Base-by-base conservation (phyloP, 805 yeast genomes). In the Sugiyamaella qingdaonensis region DNA sequence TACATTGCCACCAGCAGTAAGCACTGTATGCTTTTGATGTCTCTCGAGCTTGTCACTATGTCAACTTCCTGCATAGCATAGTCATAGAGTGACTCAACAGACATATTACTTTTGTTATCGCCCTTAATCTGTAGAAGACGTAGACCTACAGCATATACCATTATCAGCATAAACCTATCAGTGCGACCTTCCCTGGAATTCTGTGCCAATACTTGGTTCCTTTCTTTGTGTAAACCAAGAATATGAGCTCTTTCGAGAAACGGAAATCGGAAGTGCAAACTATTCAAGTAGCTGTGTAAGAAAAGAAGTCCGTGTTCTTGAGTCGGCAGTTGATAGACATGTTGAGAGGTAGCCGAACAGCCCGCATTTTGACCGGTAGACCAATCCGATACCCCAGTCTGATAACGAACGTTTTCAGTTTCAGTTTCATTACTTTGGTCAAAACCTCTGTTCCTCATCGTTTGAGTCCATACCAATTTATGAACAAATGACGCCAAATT, bases 121-220 rank as follows among this genome's bases (percentile, higher is more conserved):
- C 37, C 54, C 10, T 19, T 46, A 9, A 51, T 19, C 47, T 51
- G 51, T n/a, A 27, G 13, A 24, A 29, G 32, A 10, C 45, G 36
- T 9, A 51, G 33, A 11, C 54, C 51, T 35, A 46, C 47, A 27
- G 54, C 54, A 27, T 51, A 51, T 3, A 46, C 42, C 54, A 51
- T 51, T 4, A 51, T 4, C 9, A 51, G 46, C 7, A 46, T 21
- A 31, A 51, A 51, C 11, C 49, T 18, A 18, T 46, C 35, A 16
- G 24, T 21, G 2, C 27, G 54, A 2, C 18, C 2, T 27, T n/a
- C 21, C 27, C 49, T 32, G n/a, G 53, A 16, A 18, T 47, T 16
- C n/a, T n/a, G n/a, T 2, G 48, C 19, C 13, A 33, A 21, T n/a
- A 41, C 18, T 18, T 42, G 35, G 27, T 31, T n/a, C 14, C 21